These are phyloP conservation scores for Calonectria crousiana DNA, from an alignment of 2,329 filamentous ascomycete species.

Conservation along the genomic window DNA sequence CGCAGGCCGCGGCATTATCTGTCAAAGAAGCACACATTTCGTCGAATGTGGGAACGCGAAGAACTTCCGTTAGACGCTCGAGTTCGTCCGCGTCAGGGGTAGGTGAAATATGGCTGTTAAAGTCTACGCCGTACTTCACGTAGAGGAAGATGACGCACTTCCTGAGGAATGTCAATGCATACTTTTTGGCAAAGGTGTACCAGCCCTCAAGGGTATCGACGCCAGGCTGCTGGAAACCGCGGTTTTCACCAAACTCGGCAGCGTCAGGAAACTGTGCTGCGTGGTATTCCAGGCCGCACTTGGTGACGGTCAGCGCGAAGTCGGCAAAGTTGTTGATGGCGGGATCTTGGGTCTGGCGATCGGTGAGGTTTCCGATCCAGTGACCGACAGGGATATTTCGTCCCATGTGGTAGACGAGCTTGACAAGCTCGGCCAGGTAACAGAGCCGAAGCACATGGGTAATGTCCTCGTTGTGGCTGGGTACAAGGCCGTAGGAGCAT, in stretches of 20 bases:
- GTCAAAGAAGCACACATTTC: constrained; percentile 78
- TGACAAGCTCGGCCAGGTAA: constrained; percentile 91
- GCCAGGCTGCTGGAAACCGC: constrained; percentile 67
- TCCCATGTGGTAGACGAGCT: constrained; percentile 75
- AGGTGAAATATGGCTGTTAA: constrained; percentile 76
- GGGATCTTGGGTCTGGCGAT: constrained; percentile 57
- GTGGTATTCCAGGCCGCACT: constrained; percentile 57
- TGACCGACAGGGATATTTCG: constrained; percentile 64
- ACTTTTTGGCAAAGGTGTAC: constrained; percentile 77
- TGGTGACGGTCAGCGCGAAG: constrained; percentile 64
- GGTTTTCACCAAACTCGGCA: constrained; percentile 51
- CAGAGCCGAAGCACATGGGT: constrained; percentile 86
- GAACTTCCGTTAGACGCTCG: constrained; percentile 80
- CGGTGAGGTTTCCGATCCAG: constrained; percentile 62
- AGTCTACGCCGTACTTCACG: constrained; percentile 89
- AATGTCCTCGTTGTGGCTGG: constrained; percentile 78
- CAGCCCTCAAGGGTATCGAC: constrained; percentile 66
- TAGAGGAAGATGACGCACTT: constrained; percentile 88
- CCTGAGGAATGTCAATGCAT: constrained; percentile 89
- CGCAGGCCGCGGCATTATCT: constrained; percentile 55
- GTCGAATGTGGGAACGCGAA: constrained; percentile 83
- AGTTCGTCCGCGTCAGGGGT: constrained; percentile 80
- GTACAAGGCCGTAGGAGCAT: constrained; percentile 76
- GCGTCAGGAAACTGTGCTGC: constrained; percentile 45
- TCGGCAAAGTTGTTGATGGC: constrained; percentile 66